Evolutionary conservation across 306 rosid genomes (phyloP).

Genomic region (Cicer arietinum): DNA sequence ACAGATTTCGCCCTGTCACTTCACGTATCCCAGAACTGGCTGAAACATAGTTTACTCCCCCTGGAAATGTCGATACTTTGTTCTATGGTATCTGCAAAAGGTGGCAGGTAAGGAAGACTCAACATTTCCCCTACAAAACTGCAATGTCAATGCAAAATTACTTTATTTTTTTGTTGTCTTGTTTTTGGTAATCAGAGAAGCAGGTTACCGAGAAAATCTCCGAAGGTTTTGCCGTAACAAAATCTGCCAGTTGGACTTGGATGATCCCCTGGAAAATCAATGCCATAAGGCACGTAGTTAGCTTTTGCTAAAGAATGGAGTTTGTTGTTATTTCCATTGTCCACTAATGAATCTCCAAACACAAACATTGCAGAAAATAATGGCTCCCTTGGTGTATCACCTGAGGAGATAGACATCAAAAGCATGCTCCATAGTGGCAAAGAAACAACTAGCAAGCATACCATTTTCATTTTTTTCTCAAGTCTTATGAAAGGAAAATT

Average conservation of each 20-base stretch:
- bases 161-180: not conserved
- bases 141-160: conserved; percentile 25
- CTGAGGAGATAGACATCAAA: conserved; percentile 7
- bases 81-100: conserved; percentile 34
- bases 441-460: not conserved
- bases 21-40: conserved; percentile 50
- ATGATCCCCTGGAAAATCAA: conserved; percentile 43
- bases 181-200: not conserved
- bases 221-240: conserved; percentile 44
- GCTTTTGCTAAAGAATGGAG: conserved; percentile 36
- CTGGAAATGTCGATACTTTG: not conserved
- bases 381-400: conserved; percentile 10
- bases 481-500: not conserved
- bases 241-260: conserved; percentile 52
- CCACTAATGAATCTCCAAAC: conserved; percentile 46
- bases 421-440: conserved; percentile 37
- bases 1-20: conserved; percentile 46
- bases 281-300: conserved; percentile 48
- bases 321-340: no score
- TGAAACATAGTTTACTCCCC: conserved; percentile 54
- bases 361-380: conserved; percentile 51
- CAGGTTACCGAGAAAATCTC: conserved; percentile 50
- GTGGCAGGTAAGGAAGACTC: conserved; percentile 49
- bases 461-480: conserved; percentile 21
- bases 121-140: conserved; percentile 44